phyloP scores from a whole-genome alignment of 208 protist genomes.

The Leishmania tarentolae region DNA sequence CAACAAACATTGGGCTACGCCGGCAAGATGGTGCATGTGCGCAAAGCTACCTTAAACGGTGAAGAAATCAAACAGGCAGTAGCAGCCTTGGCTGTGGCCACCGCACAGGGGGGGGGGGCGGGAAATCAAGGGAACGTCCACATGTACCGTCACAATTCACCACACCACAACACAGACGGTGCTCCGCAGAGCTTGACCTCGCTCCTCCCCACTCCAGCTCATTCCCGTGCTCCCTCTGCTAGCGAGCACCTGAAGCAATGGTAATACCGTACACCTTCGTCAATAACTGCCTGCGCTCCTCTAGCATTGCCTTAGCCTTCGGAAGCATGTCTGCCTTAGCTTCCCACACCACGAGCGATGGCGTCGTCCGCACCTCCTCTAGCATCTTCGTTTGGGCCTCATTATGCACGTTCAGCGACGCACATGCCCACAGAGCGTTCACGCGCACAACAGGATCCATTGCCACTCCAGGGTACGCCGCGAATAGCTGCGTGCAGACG shows the following conservation, averaged over 20 bases:
- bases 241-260: background rate
- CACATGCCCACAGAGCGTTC: constrained; percentile 78
- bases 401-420: constrained; percentile 77
- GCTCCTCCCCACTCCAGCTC: background rate
- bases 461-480: constrained; percentile 40
- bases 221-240: background rate
- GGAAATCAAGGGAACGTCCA: background rate
- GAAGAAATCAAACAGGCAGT: background rate
- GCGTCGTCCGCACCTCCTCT: constrained; percentile 38
- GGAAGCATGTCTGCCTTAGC: constrained; percentile 8
- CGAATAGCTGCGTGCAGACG: constrained; percentile 66
- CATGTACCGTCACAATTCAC: background rate
- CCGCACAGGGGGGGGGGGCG: background rate
- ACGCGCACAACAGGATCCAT: constrained; percentile 49
- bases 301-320: constrained; percentile 31
- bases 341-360: constrained; percentile 30
- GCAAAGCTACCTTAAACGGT: background rate
- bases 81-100: background rate
- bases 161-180: background rate
- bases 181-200: background rate
- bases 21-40: background rate
- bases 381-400: constrained; percentile 78
- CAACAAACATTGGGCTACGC: background rate
- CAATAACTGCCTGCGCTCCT: constrained; percentile 41
- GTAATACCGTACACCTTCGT: constrained; percentile 44